Base-by-base conservation (phyloP, 306 rosid species). In the Pterocarpus macrocarpus region DNA sequence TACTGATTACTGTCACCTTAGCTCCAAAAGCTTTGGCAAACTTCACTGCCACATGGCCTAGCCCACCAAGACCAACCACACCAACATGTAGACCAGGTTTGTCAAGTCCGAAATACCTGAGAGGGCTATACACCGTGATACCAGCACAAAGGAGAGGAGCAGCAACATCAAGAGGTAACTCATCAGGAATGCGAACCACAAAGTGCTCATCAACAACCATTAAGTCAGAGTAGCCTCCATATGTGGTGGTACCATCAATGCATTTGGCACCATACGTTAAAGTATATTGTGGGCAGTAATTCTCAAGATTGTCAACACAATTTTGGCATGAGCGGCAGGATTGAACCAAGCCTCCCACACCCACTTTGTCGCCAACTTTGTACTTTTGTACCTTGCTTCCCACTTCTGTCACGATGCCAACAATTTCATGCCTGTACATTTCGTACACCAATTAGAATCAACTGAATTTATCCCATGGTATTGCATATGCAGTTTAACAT, bases 61-160 rank as follows among this genome's bases (percentile, higher is more conserved):
- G 76, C 7, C 89, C 94, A 3, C 94, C 94, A 0, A 90, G 86
- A 15, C 92, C 94, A 69, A 85, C 92, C 8, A 88, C 84, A 2
- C 92, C 92, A n/a, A 90, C 32, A 47, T 82, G 78, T 28, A 84
- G 10, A 44, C 83, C 87, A 0, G 91, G 90, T 44, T 88, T 72
- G 50, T 85, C 90, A 0, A 88, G 82, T 1, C 84, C 92, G 43
- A 35, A 88, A 38, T 75, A 61, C 59, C 76, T 83, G 32, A 86
- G 1, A 28, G 92, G 94, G 52, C 94, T 90, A 39, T 88, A 90
- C 8, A 87, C 87, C 2, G 92, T 88, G 75, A 90, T 81, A 10
- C 94, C 90, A 6, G 92, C 88, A 52, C 94, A 90, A 0, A 90
- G 90, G 2, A 90, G 88, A 36, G 94, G 94, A 57, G 89, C 94